phyloP scores from a whole-genome alignment of 2,329 filamentous ascomycete species.

The Fusarium luffae region DNA sequence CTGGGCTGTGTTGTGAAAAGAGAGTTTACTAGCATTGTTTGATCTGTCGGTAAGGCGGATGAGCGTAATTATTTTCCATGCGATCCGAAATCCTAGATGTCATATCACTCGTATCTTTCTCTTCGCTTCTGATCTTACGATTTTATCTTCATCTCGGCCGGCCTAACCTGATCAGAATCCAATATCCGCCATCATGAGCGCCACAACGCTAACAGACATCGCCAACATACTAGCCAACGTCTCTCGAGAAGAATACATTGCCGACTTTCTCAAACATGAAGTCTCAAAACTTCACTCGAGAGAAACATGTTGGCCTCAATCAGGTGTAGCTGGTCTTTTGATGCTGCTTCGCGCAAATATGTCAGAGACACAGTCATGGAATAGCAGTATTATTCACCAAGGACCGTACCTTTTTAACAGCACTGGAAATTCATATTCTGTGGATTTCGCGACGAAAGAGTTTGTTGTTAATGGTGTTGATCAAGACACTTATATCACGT shows the following conservation, averaged over 20 bases:
- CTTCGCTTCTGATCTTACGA: not conserved
- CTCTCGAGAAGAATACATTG: not conserved
- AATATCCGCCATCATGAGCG: not conserved
- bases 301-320: conserved; percentile 16
- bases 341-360: not conserved
- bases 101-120: not conserved
- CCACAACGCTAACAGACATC: not conserved
- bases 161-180: not conserved
- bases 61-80: not conserved
- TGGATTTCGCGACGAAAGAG: not conserved
- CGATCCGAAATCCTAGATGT: not conserved
- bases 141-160: no score
- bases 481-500: not conserved
- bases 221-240: not conserved
- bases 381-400: not conserved
- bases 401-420: not conserved
- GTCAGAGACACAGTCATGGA: not conserved
- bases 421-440: not conserved
- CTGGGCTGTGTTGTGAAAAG: not conserved
- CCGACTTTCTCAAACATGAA: conserved; percentile 10
- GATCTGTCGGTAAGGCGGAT: not conserved
- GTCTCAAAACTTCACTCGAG: not conserved
- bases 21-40: not conserved
- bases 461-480: conserved; percentile 14
- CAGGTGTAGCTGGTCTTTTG: conserved; percentile 3